Evolutionary conservation across 306 rosid genomes (phyloP), one percentile per base, ranked within the genome.

Genomic region (Lotus japonicus): DNA sequence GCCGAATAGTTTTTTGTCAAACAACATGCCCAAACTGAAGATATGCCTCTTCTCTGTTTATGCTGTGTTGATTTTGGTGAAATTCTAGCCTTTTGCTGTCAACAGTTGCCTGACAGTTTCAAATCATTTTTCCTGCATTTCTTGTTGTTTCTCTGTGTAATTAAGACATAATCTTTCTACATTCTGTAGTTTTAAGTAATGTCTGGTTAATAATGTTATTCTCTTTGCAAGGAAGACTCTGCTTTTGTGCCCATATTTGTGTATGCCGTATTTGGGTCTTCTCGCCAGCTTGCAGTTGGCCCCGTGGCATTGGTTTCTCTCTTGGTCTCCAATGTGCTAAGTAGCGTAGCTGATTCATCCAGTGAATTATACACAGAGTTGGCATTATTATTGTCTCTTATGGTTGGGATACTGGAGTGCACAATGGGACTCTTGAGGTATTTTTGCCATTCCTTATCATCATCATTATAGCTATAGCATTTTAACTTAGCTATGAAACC

Each of bases 281-380:
- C 98, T 55, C 97, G 97, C 62, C 97, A 94, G 90, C 97, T 94
- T 73, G 98, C 98, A 46, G 99, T 94, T 70, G 99, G 99, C 19
- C 99, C 97, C 1, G 99, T 94, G 26, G 99, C 99, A n/a, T 83
- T 94, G 86, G 95, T 94, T 82, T 94, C 99, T 71, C 97, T 94
- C 66, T 81, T 94, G 75, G 96, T 88, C 66, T 58, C 71, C 8
- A 90, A 94, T 68, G 95, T 90, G 70, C 83, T 94, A 54, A 58
- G 95, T 79, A 76, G 84, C 68, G 84, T 94, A 11, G 85, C 83
- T 83, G 92, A 90, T 81, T 62, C 99, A 43, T 82, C 96, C 53
- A 88, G 84, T 66, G 90, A 72, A 41, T 70, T 88, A 60, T 94
- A 94, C 79, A 90, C 95, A 63, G 88, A 94, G 74, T 75, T 94